Base-by-base conservation (phyloP, 2,329 filamentous ascomycete species). In the Calonectria leucothoes region DNA sequence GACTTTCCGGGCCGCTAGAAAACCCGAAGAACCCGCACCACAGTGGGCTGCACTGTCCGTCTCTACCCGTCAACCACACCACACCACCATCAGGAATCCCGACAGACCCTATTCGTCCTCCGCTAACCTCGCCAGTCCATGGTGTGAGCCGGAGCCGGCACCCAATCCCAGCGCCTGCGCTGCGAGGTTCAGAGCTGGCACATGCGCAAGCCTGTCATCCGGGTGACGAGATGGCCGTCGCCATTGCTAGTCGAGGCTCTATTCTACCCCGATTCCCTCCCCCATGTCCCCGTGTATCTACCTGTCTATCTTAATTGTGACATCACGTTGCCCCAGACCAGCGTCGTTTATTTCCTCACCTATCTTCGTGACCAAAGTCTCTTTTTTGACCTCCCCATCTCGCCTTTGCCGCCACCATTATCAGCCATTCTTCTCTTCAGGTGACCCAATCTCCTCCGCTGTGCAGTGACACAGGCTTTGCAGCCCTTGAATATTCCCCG, bases 1-100 rank as follows among this genome's bases (percentile, higher is more conserved):
- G 55, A 66, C 35, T 27, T 17, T 57, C 71, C 77, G 78, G 78
- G 73, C 77, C 78, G 78, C 71, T 68, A 78, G 77, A 79, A 79
- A 79, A 75, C 77, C 78, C 78, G 78, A 67, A 29, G 37, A 45
- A 27, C 33, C 35, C 23, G 23, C 29, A 57, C 59, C 29, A 66
- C 61, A 70, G 71, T 70, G 66, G 51, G 27, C 55, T 39, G 33
- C n/a, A 61, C 66, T 59, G 39, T 70, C 39, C 49, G 39, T 52
- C 37, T 25, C 27, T 35, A 31, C 23, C 35, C 17, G 25, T 52
- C 63, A 42, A 70, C 71, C 67, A 65, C 63, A 70, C 67, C 71
- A 73, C 63, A 73, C 71, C 67, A 73, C 55, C 59, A 42, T 39
- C 55, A 70, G 52, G 42, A 45, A 66, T 63, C 42, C 51, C 35